Conservation (phyloP, 805 yeast species). For the Kazachstania martiniae region DNA sequence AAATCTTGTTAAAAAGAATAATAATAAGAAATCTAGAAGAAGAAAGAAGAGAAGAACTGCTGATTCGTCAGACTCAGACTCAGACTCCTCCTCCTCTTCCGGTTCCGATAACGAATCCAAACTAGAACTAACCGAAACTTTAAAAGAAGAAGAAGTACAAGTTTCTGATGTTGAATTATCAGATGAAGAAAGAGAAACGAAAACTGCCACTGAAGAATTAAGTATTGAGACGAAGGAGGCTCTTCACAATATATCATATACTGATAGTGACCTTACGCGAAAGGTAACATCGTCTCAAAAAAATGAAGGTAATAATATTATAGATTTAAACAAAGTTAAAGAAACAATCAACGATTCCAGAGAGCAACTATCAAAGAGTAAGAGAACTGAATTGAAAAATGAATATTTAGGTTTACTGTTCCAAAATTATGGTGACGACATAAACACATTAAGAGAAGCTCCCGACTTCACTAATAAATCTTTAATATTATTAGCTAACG, state of each 20-base stretch:
- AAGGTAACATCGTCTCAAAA: constrained; percentile 7
- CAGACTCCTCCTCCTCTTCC: constrained; percentile 31
- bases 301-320: constrained; percentile 11
- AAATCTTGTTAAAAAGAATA: constrained; percentile 9
- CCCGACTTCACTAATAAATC: constrained; percentile 55
- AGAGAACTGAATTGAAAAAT: constrained; percentile 26
- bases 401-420: constrained; percentile 48
- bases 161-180: constrained; percentile 28
- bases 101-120: constrained; percentile 22
- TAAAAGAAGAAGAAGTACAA: constrained; percentile 14
- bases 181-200: constrained; percentile 7
- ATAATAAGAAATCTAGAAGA: constrained; percentile 36
- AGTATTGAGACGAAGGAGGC: constrained; percentile 13
- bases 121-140: constrained; percentile 4
- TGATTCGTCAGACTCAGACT: constrained; percentile 46
- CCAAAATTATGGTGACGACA: constrained; percentile 47
- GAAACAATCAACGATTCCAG: constrained; percentile 20
- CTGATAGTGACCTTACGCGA: constrained; percentile 28
- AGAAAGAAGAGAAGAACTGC: constrained; percentile 79
- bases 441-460: constrained; percentile 47
- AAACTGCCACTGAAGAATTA: constrained; percentile 8
- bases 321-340: constrained; percentile 25
- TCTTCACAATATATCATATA: constrained; percentile 20
- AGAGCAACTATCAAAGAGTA: not conserved
- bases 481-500: constrained; percentile 43